Conservation (phyloP, 31 red algal genomes). For the Odonthalia washingtoniensis region DNA sequence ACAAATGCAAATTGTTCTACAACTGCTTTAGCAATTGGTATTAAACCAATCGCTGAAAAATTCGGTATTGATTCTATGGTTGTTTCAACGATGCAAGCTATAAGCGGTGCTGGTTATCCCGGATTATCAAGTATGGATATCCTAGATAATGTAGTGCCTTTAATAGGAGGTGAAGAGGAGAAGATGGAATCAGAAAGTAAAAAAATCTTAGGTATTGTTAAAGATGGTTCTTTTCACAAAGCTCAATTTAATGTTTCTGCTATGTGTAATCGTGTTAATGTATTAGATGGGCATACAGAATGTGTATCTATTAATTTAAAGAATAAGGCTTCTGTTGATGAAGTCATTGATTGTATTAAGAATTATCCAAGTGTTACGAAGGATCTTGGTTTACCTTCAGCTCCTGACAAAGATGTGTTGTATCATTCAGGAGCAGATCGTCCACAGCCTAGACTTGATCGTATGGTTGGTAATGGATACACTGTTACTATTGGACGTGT, state of each 20-base stretch:
- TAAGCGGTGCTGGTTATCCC: conserved; percentile 95
- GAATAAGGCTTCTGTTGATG: conserved; percentile 64
- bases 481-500: conserved; percentile 97
- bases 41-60: conserved; percentile 79
- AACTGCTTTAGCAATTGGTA: conserved; percentile 90
- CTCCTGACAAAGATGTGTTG: conserved; percentile 86
- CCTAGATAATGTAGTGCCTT: conserved; percentile 95
- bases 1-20: conserved; percentile 99
- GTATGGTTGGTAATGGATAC: conserved; percentile 89
- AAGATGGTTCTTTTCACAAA: conserved; percentile 63
- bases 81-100: conserved; percentile 98
- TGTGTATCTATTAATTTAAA: conserved; percentile 82
- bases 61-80: conserved; percentile 94
- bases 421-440: conserved; percentile 80
- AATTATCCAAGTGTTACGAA: conserved; percentile 82
- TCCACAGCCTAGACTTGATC: conserved; percentile 94
- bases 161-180: conserved; percentile 93
- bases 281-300: conserved; percentile 95
- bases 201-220: conserved; percentile 76
- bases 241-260: conserved; percentile 89
- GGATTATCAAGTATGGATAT: conserved; percentile 95
- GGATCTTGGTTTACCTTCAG: conserved; percentile 86
- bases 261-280: conserved; percentile 99
- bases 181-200: conserved; percentile 96
- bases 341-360: conserved; percentile 87